Evolutionary conservation across 441 rosid species (phyloP), one percentile per base, ranked within the genome.

Genomic region (Populus hybrid): DNA sequence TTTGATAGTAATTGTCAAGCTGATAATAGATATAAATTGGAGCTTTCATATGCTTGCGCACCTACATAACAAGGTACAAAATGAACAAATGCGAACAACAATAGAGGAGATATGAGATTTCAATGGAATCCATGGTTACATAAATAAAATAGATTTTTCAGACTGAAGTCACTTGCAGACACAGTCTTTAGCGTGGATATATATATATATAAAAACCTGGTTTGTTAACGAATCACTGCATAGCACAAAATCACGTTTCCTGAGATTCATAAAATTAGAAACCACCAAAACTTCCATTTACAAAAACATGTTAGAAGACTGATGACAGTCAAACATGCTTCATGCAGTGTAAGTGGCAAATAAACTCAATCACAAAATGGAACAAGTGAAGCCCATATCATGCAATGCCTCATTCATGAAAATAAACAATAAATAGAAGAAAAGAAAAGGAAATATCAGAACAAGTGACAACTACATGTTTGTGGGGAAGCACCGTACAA

Each of bases 1-100:
- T 91, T 84, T 94, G 98, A 79, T 94, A 94, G 82, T 88, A 94
- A 86, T 93, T 92, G 82, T 94, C 97, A 67, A 94, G 96, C 83
- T 94, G 95, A 84, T 94, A 93, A 81, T 93, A 94, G 80, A 93
- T 86, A 83, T 77, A 86, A 78, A 93, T 87, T 35, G 97, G 98
- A 86, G 98, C 96, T 86, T 89, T 93, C 97, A 94, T 94, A 84
- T 77, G 64, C 86, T 90, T 94, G 76, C 69, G 82, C 72, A 93
- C 97, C 98, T 94, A 72, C 74, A 85, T 69, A 56, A 42, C 56
- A 82, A 73, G 71, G 56, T 11, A 20, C 53, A 33, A 69, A 67
- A n/a, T 26, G 29, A 71, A 36, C 76, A 76, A 69, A 75, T 69
- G 64, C 33, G 72, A 78, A 65, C 45, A 36, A 6, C 20, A 35